These are phyloP conservation scores for Dothistroma pini DNA, from an alignment of 2,329 filamentous ascomycete genomes.

Conservation along the genomic window DNA sequence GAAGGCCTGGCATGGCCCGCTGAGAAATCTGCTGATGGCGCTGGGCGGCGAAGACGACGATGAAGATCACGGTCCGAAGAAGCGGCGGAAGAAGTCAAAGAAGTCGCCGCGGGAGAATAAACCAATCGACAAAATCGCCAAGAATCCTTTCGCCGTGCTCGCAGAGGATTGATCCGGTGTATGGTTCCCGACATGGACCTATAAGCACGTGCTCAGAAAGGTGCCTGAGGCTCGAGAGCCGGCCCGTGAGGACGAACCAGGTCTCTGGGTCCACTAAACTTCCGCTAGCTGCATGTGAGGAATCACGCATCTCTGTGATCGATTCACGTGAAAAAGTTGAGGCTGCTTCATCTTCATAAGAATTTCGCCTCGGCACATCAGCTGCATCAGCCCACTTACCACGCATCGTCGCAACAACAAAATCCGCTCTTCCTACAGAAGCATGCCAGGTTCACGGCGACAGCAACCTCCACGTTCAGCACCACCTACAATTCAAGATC, in stretches of 20 bases:
- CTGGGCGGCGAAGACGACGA: constrained; percentile 5
- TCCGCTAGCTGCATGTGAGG: background rate
- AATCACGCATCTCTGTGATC: background rate
- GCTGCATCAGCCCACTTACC: background rate
- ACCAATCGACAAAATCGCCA: constrained; percentile 1
- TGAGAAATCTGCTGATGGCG: constrained; percentile 5
- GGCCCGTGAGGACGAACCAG: background rate
- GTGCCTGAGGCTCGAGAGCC: background rate
- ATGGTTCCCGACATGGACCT: background rate
- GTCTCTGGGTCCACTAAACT: background rate
- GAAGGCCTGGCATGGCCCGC: constrained; percentile 12
- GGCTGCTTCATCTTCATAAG: background rate
- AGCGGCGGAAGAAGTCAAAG: constrained; percentile 42
- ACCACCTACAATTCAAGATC: background rate
- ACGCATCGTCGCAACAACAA: background rate
- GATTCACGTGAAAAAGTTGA: background rate
- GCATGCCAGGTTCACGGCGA: background rate
- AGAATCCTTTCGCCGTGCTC: constrained; percentile 23
- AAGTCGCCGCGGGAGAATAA: constrained; percentile 75
- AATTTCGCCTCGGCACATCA: background rate
- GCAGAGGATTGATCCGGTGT: constrained; percentile 6
- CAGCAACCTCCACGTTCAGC: background rate
- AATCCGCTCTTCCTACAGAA: background rate
- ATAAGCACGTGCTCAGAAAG: background rate
- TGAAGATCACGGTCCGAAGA: constrained; percentile 55